Conservation (phyloP, 331 rosid genomes). For the Telfairia occidentalis region DNA sequence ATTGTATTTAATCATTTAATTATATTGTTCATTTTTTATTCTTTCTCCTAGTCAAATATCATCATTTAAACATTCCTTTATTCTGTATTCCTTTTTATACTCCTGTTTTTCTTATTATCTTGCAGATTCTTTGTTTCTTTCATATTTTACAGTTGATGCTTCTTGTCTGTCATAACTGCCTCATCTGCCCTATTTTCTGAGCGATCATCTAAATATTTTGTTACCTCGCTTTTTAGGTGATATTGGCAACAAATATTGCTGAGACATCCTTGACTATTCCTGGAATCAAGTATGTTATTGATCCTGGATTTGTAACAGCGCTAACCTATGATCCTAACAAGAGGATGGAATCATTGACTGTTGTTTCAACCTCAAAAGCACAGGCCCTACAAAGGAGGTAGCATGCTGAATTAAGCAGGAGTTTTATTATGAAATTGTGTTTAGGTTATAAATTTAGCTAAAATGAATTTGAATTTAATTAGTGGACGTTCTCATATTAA, state of each 20-base stretch:
- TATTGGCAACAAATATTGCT: constrained; percentile 88
- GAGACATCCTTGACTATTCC: constrained; percentile 95
- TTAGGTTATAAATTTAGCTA: background rate
- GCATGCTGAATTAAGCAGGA: constrained; percentile 13
- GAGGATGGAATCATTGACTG: constrained; percentile 74
- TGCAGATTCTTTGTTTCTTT: background rate
- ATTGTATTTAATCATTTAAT: background rate
- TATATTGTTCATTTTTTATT: background rate
- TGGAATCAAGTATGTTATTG: constrained; percentile 85
- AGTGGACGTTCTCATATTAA: background rate
- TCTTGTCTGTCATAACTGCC: background rate
- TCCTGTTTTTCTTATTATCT: background rate
- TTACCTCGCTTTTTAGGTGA: constrained; percentile 39
- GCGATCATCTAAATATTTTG: background rate
- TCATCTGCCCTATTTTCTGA: background rate
- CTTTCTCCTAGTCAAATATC: background rate
- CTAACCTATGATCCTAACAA: constrained; percentile 67
- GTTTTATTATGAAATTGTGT: background rate
- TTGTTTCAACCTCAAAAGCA: constrained; percentile 72
- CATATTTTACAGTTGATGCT: background rate
- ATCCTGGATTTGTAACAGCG: constrained; percentile 92
- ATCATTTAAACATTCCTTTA: background rate
- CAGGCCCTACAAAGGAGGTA: constrained; percentile 92
- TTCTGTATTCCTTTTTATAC: background rate
- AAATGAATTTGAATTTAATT: background rate